phyloP scores from a whole-genome alignment of 208 protist species.

The Acanthamoeba castellanii region DNA sequence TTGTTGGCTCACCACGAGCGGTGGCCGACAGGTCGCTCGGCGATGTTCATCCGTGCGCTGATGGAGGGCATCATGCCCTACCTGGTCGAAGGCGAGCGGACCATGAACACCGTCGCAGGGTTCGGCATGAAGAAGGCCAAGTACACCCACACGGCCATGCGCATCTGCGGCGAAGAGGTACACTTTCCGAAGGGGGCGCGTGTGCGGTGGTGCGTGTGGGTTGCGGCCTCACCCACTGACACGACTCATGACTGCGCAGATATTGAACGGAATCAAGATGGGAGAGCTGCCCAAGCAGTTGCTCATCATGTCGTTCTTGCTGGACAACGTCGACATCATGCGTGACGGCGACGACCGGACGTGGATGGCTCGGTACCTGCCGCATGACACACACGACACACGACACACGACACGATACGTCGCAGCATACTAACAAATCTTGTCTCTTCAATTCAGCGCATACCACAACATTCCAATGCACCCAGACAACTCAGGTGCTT shows the following conservation, averaged over 20 bases:
- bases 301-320: slow-evolving; percentile 47
- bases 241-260: background rate
- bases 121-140: slow-evolving; percentile 71
- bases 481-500: background rate
- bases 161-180: slow-evolving; percentile 65
- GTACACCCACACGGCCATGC: slow-evolving; percentile 48
- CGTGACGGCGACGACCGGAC: slow-evolving; percentile 22
- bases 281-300: slow-evolving; percentile 53
- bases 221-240: background rate
- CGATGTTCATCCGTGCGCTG: slow-evolving; percentile 37
- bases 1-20: background rate
- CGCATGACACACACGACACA: background rate
- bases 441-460: background rate
- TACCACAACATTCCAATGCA: slow-evolving; percentile 53
- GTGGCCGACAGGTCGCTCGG: background rate
- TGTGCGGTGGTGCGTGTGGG: background rate
- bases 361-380: background rate
- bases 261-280: slow-evolving; percentile 63
- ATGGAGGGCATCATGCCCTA: slow-evolving; percentile 59
- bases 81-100: slow-evolving; percentile 58
- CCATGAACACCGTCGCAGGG: slow-evolving; percentile 67
- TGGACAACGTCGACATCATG: slow-evolving; percentile 50
- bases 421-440: background rate
- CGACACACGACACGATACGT: background rate
- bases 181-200: background rate